These are phyloP conservation scores for Diutina catenulata DNA, from an alignment of 1,139 yeast species.

Conservation along the genomic window DNA sequence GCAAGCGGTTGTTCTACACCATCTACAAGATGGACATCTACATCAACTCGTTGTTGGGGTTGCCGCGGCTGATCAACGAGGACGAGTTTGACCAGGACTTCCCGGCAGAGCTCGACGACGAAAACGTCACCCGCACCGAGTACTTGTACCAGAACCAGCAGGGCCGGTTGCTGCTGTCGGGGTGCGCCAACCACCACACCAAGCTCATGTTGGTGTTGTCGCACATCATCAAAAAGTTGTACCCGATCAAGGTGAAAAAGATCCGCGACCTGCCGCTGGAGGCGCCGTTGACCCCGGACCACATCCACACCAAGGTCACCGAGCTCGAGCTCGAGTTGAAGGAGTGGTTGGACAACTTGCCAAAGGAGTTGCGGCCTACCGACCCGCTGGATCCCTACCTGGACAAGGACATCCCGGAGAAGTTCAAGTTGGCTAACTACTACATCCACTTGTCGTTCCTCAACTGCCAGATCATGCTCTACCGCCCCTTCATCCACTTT, in stretches of 20 bases:
- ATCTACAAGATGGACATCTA: conserved; percentile 87
- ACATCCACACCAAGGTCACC: conserved; percentile 54
- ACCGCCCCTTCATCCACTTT: conserved; percentile 87
- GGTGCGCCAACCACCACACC: conserved; percentile 81
- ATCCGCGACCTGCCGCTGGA: conserved; percentile 11
- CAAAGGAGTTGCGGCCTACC: conserved; percentile 65
- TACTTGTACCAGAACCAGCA: conserved; percentile 27
- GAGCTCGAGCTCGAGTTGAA: conserved; percentile 63
- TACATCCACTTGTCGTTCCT: conserved; percentile 67
- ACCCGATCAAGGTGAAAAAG: conserved; percentile 25
- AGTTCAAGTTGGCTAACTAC: conserved; percentile 61
- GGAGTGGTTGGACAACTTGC: conserved; percentile 65
- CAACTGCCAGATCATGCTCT: conserved; percentile 75
- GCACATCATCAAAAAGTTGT: conserved; percentile 30
- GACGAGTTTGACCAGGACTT: conserved; percentile 85
- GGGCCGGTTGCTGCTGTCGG: conserved; percentile 54
- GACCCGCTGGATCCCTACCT: conserved; percentile 29
- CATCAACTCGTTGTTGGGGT: conserved; percentile 78
- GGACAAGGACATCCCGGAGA: conserved; percentile 38
- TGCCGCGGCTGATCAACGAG: conserved; percentile 65
- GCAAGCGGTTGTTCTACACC: conserved; percentile 81
- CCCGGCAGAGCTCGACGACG: conserved; percentile 81
- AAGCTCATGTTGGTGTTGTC: conserved; percentile 42
- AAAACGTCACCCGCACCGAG: conserved; percentile 60
- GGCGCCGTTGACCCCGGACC: conserved; percentile 16